Conservation (phyloP, 176 grass and related monocot species). For the Carex pumila region DNA sequence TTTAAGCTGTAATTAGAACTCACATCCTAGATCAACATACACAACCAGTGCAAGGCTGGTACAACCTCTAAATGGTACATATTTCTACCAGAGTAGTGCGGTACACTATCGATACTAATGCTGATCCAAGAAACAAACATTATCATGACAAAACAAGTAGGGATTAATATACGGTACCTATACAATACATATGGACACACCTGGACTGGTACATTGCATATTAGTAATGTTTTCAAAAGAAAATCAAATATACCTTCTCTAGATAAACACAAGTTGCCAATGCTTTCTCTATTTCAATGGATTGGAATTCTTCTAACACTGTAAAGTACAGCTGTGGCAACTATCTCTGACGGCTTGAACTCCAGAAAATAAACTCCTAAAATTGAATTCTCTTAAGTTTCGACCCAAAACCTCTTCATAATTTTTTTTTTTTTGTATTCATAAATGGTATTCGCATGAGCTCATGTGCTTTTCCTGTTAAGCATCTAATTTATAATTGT, state of each 20-base stretch:
- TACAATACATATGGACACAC: neutral
- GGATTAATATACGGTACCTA: neutral
- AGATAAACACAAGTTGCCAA: constrained; percentile 43
- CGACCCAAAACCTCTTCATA: neutral
- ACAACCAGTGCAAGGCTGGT: neutral
- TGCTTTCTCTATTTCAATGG: constrained; percentile 48
- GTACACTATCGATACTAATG: neutral
- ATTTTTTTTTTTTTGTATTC: too few relatives aligned
- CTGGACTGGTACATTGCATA: neutral
- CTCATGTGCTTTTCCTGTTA: neutral
- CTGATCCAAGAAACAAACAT: neutral
- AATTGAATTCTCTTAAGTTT: constrained; percentile 28
- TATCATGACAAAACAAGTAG: neutral
- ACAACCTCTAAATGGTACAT: neutral
- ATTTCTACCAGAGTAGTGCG: neutral
- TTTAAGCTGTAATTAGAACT: neutral
- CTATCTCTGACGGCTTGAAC: constrained; percentile 84
- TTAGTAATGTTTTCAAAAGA: neutral
- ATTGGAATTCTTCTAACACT: constrained; percentile 44
- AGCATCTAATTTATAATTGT: neutral
- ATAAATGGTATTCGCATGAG: neutral
- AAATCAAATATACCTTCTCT: constrained; percentile 49
- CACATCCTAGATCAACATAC: too few relatives aligned
- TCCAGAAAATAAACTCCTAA: constrained; percentile 67
- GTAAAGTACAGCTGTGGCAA: constrained; percentile 57